Evolutionary conservation across 2,329 filamentous ascomycete species (phyloP), one percentile per base, ranked within the genome.

Genomic region (Penicillium sp.): DNA sequence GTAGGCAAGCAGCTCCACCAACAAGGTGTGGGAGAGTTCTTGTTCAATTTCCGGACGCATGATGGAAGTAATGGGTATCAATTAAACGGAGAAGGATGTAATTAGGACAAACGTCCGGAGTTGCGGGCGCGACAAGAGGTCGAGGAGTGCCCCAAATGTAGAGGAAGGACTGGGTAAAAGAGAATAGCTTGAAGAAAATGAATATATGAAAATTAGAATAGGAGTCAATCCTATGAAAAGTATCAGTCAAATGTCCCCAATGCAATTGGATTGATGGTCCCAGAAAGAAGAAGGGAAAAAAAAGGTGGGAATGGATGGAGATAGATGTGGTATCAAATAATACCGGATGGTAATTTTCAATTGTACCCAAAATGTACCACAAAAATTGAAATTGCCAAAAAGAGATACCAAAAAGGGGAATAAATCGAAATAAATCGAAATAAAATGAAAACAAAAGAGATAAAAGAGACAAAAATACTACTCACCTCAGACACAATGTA

Each of bases 1-100:
- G 78, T 97, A 99, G 81, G 94, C 94, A 66, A 99, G 86, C 62
- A 99, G 90, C 86, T 99, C 94, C 64, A 99, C 90, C 73, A 99
- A 89, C 78, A 99, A 85, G 65, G 93, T 97, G 78, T 99, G 93
- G 72, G 94, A 89, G 76, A 99, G 90, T 82, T 99, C 94, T 79
- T 99, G 94, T 86, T 99, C 93, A 77, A 97, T 83, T 85, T 99
- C 94, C 76, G 94, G 94, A 82, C 90, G 90, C 93, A 97, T 97
- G 68, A 69, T 87, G 79, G 56, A 58, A 62, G 60, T 56, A 59
- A 53, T 57, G 61, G 64, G 60, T 56, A 64, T 64, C 55, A 46
- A 57, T 55, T 54, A 60, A 52, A 57, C 47, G 53, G 47, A 55
- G 49, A 60, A 49, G 32, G 51, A 55, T 44, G 47, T 40, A 46